Evolutionary conservation across 345 rosid species (phyloP), one percentile per base, ranked within the genome.

Genomic region (Sapria himalayana): DNA sequence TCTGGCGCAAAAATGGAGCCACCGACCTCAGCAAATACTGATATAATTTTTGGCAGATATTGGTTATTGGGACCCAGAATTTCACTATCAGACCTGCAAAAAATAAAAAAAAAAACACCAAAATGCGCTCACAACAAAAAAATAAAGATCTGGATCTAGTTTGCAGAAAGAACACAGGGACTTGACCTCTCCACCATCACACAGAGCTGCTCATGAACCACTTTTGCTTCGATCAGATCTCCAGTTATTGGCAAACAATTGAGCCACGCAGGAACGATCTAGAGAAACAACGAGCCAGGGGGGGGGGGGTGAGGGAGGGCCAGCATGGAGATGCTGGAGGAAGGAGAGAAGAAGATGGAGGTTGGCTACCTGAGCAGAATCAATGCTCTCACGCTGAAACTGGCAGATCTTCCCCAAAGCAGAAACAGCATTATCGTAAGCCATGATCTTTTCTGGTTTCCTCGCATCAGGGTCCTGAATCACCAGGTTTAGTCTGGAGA

Each of bases 381-480:
- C 85, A 13, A 91, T 65, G 51, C 80, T 69, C 49, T 70, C 92
- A 14, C 95, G 92, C 61, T 84, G 86, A 54, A 65, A 80, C 50
- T 73, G 81, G 55, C 93, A 84, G 55, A 84, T 79, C 69, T 91
- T 91, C 59, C 99, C 99, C 40, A 91, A 69, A 37, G 99, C 92
- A 15, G 99, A 91, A 50, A 91, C 99, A 55, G 99, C 99, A 71
- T 91, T 91, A 58, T 91, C 99, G 70, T 84, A 80, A 47, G 89
- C 99, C 99, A 84, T 84, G 29, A 80, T 52, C 55, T 84, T 77
- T 58, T 84, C 99, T 33, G 95, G 36, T 45, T 73, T 75, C 64
- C 65, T 56, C 15, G 99, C 86, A 54, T 66, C 75, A 33, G 95
- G 86, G 49, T 71, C 73, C 45, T 69, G 60, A 43, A 91, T 62